Evolutionary conservation across 2,329 filamentous ascomycete genomes (phyloP), one percentile per base, ranked within the genome.

Genomic region (Penicillium corylophilum): DNA sequence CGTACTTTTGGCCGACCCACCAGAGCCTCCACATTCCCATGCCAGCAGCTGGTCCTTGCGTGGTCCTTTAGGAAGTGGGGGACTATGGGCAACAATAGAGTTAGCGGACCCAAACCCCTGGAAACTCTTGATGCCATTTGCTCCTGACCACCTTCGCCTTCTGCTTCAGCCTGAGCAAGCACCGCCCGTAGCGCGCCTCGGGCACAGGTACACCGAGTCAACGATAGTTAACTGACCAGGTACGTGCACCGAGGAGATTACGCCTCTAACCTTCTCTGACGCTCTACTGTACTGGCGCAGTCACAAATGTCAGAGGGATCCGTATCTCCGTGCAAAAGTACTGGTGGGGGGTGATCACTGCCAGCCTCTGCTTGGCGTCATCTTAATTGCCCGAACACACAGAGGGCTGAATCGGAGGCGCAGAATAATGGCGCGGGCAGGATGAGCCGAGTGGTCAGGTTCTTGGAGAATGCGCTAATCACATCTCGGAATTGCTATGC

Each of bases 31-130:
- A 44, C 20, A 29, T 44, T 33, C 22, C 42, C 15, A 35, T 22
- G 29, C 31, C 47, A 50, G 44, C 31, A 50, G 24, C 41, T 58
- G 55, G 48, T 54, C 56, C 53, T 58, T 58, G 53, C 56, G 50
- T 54, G 36, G 20, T 44, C 26, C 20, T 28, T 28, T 28, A 10
- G 26, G 20, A 28, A 47, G 46, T 53, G 53, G 46, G 43, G 49
- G 46, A n/a, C 26, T 20, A n/a, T 26, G 20, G 20, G 18, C 23
- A 23, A 12, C 26, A 46, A 50, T 59, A 59, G 54, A 59, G 56
- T 59, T 59, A 44, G 46, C 54, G 44, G 48, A 46, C 28, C 56
- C 56, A 56, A 56, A 35, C 44, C 54, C 56, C 51, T 56, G 51
- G 56, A 52, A 52, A 50, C 47, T 22, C 48, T 48, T 55, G 42